Conservation (phyloP, 441 rosid species). For the Pelargonium fulgidum region DNA sequence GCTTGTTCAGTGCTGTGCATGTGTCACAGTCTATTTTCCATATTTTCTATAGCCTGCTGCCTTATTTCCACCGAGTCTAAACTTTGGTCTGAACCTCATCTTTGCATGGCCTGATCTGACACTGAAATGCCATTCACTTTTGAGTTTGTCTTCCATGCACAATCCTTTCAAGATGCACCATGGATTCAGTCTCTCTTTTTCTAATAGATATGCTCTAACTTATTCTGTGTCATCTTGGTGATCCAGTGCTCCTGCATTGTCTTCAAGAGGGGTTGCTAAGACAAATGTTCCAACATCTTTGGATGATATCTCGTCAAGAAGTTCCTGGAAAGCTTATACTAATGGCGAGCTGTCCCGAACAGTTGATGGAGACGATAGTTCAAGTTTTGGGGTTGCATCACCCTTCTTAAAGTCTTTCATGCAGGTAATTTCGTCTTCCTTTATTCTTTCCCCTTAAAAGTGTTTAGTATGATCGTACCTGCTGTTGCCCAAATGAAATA, state of each 20-base stretch:
- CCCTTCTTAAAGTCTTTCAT: conserved; percentile 88
- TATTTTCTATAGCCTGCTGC: not conserved
- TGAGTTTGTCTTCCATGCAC: not conserved
- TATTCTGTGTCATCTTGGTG: conserved; percentile 4
- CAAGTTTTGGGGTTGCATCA: conserved; percentile 73
- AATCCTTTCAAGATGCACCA: not conserved
- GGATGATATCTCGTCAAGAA: conserved; percentile 48
- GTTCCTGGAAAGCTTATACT: conserved; percentile 55
- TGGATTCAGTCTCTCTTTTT: not conserved
- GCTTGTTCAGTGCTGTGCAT: conserved; percentile 9
- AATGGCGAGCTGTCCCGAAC: conserved; percentile 60
- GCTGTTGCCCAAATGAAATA: not conserved
- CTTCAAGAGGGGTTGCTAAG: conserved; percentile 59
- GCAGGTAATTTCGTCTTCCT: conserved; percentile 46
- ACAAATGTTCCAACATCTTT: conserved; percentile 41
- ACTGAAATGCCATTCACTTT: not conserved
- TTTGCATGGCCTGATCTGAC: not conserved
- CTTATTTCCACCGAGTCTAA: not conserved
- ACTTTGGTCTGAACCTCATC: not conserved
- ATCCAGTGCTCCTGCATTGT: conserved; percentile 75
- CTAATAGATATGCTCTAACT: not conserved
- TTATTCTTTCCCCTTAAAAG: not conserved
- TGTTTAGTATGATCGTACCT: not conserved
- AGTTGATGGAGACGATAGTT: conserved; percentile 52
- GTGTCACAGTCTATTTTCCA: not conserved